Base-by-base conservation (phyloP, 345 rosid genomes). In the Populus tremula region DNA sequence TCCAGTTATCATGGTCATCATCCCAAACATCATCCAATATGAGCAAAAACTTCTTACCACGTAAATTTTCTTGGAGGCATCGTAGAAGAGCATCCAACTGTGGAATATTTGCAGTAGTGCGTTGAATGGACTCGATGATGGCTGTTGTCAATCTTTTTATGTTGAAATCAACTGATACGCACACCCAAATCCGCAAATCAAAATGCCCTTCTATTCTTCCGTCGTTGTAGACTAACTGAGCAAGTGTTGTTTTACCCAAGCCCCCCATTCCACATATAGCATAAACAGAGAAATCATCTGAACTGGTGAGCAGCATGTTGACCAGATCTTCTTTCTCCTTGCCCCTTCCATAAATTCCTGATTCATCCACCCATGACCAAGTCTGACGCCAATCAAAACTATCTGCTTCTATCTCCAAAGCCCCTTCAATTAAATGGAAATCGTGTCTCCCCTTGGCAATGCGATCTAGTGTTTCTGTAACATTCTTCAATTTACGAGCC, bases 1-100 rank as follows among this genome's bases (percentile, higher is more conserved):
- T 0, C 79, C 79, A 76, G 38, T 39, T 76, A 35, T 67, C 73
- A 54, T 0, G 1, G 8, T 33, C 1, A 38, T 67, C 62, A 8
- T 68, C 67, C 79, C 73, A 36, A 25, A 68, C 66, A 10, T 68
- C 73, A 76, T 69, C 78, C 18, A 67, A 5, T 2, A 75, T 36
- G 14, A 75, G 71, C 64, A 75, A 43, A 33, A 66, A 75, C 35
- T 16, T 75, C 18, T 20, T 66, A 33, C 72, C 50, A 14, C 18
- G 4, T 47, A 67, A 13, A n/a, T 23, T 67, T 0, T 38, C 20
- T 54, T 10, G 79, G 17, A 76, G 73, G 7, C 23, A 4, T 10
- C 6, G 38, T 6, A 53, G 79, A 56, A 68, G 38, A 18, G 35
- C 33, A 53, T 68, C 79, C 72, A 76, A 36, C 25, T 31, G 67